Evolutionary conservation across 1,284 basidiomycete species (phyloP), one percentile per base, ranked within the genome.

Genomic region (Papiliotrema fonsecae): DNA sequence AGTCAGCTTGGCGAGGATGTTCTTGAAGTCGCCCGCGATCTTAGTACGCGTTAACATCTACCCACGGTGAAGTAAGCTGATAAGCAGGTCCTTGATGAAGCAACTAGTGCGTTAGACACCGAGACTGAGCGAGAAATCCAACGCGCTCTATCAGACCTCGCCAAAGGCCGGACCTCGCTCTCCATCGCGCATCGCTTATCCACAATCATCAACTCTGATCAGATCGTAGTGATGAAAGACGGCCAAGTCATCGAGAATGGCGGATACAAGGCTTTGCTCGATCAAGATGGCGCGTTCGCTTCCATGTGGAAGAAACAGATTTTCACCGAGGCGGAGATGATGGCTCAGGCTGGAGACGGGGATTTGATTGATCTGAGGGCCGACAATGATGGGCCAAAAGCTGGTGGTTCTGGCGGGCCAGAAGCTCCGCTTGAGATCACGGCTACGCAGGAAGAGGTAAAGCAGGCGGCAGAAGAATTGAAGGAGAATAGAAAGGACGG

Each of bases 61-160:
- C 27, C 21, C n/a, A 18, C 16, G 11, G 16, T 37, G 31, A 13
- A 31, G 22, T 44, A 19, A 10, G 46, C 35, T 32, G 47, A 42
- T 7, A 3, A 5, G 4, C 40, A 65, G 63, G 94, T 98, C 75
- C 93, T 98, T 61, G 94, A 98, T 65, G 94, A 98, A 76, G 94
- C 96, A 83, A 98, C 96, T 0, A 93, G 89, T 0, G 91, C 94
- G 0, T 75, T 98, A 50, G 96, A 98, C 65, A 88, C 87, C 0
- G 86, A 90, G 58, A 97, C 94, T 0, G 94, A 98, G 42, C 45
- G 68, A 24, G 69, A 69, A 39, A 72, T 72, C 42, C 69, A 72
- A 45, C 54, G 55, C 37, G 62, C 67, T 2, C 58, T 72, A 65
- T 80, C 84, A 0, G 91, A 94, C 61, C 76, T 98, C 37, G 58